phyloP scores from a whole-genome alignment of 129 eudicot genomes.

The Logfia minima region DNA sequence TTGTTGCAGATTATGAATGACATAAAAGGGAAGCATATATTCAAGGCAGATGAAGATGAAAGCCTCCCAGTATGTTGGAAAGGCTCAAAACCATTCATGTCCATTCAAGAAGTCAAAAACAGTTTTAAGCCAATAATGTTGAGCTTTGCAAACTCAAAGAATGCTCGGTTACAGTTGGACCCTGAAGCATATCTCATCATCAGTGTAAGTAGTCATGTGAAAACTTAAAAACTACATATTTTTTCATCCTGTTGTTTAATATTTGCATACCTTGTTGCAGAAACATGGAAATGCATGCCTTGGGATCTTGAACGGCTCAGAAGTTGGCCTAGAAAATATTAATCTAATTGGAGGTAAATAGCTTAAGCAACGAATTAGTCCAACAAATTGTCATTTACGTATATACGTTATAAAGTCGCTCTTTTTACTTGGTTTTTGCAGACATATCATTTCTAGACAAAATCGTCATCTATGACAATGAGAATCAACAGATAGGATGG shows the following conservation, averaged over 20 bases:
- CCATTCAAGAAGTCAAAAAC: slow-evolving; percentile 54
- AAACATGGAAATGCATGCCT: slow-evolving; percentile 72
- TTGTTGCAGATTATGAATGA: slow-evolving; percentile 54
- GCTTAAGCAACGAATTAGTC: neutral
- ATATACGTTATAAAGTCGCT: slow-evolving; percentile 10
- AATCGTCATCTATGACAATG: slow-evolving; percentile 76
- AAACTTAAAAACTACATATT: neutral
- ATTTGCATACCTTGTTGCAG: slow-evolving; percentile 35
- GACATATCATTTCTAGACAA: slow-evolving; percentile 87
- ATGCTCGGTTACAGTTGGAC: slow-evolving; percentile 51
- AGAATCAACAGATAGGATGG: slow-evolving; percentile 75
- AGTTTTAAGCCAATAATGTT: slow-evolving; percentile 64
- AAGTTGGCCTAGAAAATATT: slow-evolving; percentile 55
- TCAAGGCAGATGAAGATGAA: slow-evolving; percentile 57
- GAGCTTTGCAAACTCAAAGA: slow-evolving; percentile 47
- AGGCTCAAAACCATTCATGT: slow-evolving; percentile 74
- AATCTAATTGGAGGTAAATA: slow-evolving; percentile 72
- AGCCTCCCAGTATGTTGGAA: slow-evolving; percentile 92
- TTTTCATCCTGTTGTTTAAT: neutral
- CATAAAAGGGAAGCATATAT: slow-evolving; percentile 48
- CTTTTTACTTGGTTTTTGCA: slow-evolving; percentile 33
- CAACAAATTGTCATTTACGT: neutral
- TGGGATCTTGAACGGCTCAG: slow-evolving; percentile 68
- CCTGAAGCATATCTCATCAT: slow-evolving; percentile 83
- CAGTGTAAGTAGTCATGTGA: slow-evolving; percentile 47